Evolutionary conservation across 2,329 filamentous ascomycete genomes (phyloP).

Genomic region (Fusarium phyllophilum): DNA sequence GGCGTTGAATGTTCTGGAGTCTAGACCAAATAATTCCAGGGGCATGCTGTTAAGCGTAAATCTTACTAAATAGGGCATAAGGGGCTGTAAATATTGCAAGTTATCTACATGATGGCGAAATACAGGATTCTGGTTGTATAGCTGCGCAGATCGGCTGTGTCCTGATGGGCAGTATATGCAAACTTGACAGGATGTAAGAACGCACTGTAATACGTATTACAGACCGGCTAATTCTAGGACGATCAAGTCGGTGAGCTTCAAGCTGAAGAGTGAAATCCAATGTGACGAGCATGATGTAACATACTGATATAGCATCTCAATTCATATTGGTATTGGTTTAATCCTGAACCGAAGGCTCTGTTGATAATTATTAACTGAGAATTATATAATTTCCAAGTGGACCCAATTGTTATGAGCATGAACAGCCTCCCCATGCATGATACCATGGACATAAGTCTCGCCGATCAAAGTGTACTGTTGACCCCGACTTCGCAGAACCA

Average conservation of each 20-base stretch:
- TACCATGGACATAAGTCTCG: neutral
- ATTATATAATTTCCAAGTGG: neutral
- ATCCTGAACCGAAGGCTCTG: too few species aligned
- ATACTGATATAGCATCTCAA: too few species aligned
- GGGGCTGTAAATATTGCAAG: neutral
- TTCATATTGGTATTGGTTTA: too few species aligned
- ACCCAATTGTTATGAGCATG: neutral
- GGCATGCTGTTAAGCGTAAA: neutral
- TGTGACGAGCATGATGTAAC: too few species aligned
- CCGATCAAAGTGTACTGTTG: neutral
- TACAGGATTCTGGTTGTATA: too few species aligned
- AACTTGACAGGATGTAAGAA: too few species aligned
- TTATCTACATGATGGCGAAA: neutral
- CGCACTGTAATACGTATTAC: too few species aligned
- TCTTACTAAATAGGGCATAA: neutral
- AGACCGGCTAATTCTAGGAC: too few species aligned
- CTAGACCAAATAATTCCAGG: neutral
- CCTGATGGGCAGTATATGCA: too few species aligned
- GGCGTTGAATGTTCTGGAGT: neutral
- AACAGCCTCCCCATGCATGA: neutral
- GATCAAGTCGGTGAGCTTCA: too few species aligned
- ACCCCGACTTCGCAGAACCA: neutral
- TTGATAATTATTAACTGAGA: accelerated
- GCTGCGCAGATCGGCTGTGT: too few species aligned
- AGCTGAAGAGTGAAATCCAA: too few species aligned